Base-by-base conservation (phyloP, 352 stramenopile genomes). In the Globisporangium abappressorium region DNA sequence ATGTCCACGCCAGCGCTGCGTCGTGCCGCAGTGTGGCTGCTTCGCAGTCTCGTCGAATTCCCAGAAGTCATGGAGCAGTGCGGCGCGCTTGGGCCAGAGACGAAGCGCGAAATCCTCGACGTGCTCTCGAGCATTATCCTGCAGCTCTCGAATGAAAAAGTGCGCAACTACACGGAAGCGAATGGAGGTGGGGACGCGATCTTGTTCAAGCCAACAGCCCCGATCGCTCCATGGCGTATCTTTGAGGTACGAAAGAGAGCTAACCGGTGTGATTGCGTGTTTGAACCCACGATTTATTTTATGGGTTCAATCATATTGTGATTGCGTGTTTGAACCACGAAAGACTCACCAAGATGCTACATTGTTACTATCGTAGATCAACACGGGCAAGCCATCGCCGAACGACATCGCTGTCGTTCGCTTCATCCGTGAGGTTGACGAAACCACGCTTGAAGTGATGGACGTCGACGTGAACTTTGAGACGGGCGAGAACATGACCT, bases 401-500 rank as follows among this genome's bases (percentile, higher is more conserved):
- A 95, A 95, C 65, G 87, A 95, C 57, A 86, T 95, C 66, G 85
- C 84, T 2, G 84, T 94, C 46, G 87, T 95, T n/a, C 85, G 87
- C 1, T 92, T 89, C 63, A 74, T 95, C 22, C 84, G 85, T 11
- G 79, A 93, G 63, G 78, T 94, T 12, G 75, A 94, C 62, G 85
- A 89, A n/a, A 68, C 66, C 34, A 90, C 73, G 7, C 81, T 95
- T 30, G 87, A 95, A 65, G 85, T 95, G 60, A 85, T 95, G 74
- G 87, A 95, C 56, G 87, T 95, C 18, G 87, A 95, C 36, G 83
- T 94, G 55, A 95, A 95, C 69, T 95, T 92, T 62, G 87, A 95
- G 65, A 94, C 87, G 28, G 87, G 87, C 43, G 87, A 95, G 68
- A 93, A 92, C 72, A 83, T 90, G 73, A 72, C 89, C 14, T 95